Percentiles rank a stretch among this genome's conserved stretches.
phyloP scores from a whole-genome alignment of 2,329 filamentous ascomycete genomes.

The Pseudogymnoascus sp. region DNA sequence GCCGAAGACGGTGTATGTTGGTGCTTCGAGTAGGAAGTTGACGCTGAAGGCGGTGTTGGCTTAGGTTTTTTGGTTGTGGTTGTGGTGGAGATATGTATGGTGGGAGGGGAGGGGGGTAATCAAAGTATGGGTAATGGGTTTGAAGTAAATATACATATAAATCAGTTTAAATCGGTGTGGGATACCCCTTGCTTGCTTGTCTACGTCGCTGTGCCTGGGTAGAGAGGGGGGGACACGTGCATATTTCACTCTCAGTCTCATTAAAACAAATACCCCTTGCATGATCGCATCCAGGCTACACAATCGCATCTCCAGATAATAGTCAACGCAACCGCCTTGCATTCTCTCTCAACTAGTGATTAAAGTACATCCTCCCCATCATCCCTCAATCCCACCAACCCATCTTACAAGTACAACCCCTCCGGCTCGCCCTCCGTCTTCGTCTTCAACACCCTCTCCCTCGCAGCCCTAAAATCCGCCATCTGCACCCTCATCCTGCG shows the following conservation, averaged over 20 bases:
- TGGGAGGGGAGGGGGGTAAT: not conserved
- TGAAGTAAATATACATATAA: not conserved
- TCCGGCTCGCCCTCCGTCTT: conserved; percentile 98
- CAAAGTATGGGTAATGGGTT: not conserved
- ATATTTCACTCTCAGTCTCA: not conserved
- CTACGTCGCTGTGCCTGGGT: not conserved
- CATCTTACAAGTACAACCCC: conserved; percentile 84
- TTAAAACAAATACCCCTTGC: not conserved
- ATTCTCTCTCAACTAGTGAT: conserved; percentile 7
- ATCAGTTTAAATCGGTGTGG: not conserved
- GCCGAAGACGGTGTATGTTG: conserved; percentile 28
- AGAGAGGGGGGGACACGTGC: not conserved
- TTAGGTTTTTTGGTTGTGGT: not conserved
- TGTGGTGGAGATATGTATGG: conserved; percentile 8
- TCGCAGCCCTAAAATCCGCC: conserved; percentile 89
- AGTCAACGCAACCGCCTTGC: not conserved
- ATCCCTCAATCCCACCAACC: not conserved
- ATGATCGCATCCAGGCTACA: not conserved
- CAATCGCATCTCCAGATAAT: not conserved
- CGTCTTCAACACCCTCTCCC: conserved; percentile 92
- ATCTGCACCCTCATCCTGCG: conserved; percentile 97
- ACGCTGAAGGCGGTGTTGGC: conserved; percentile 20
- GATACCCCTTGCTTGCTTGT: not conserved
- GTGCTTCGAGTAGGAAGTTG: conserved; percentile 25
- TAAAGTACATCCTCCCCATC: conserved; percentile 1